Evolutionary conservation across 306 rosid species (phyloP).

Genomic region (Ammopiptanthus mongolicus): DNA sequence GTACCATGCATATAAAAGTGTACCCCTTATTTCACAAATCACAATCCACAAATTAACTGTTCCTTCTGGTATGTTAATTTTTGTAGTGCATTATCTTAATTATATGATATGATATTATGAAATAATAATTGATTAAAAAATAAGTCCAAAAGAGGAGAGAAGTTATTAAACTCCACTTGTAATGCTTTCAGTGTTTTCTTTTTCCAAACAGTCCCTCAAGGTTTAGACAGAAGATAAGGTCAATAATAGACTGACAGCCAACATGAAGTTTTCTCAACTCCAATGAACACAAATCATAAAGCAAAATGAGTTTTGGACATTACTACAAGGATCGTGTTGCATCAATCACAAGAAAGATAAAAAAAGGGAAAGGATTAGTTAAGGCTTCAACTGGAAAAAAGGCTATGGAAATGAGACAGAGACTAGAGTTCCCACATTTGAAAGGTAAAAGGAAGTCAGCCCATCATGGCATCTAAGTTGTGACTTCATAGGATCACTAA

Average conservation of each 20-base stretch:
- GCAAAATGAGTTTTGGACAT: slow-evolving; percentile 4
- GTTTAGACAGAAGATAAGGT: background rate
- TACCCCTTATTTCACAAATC: slow-evolving; percentile 9
- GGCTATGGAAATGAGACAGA: background rate
- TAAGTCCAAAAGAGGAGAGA: background rate
- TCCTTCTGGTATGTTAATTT: background rate
- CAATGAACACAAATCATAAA: background rate
- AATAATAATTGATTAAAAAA: background rate
- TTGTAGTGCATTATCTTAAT: background rate
- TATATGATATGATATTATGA: background rate
- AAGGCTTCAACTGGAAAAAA: background rate
- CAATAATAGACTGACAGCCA: background rate
- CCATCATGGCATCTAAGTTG: background rate
- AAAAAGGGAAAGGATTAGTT: background rate
- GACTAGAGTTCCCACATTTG: background rate
- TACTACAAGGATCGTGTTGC: background rate
- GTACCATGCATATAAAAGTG: slow-evolving; percentile 23
- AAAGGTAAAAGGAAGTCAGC: background rate
- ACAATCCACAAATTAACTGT: slow-evolving; percentile 3
- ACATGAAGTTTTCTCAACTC: slow-evolving; percentile 7
- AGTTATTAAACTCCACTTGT: background rate
- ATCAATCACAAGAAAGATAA: background rate
- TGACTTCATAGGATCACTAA: slow-evolving; percentile 3
- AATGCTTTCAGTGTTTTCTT: background rate
- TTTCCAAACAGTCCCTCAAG: background rate